Evolutionary conservation across 1,284 basidiomycete species (phyloP).

Genomic region (Mycosarcoma mackinlayi): DNA sequence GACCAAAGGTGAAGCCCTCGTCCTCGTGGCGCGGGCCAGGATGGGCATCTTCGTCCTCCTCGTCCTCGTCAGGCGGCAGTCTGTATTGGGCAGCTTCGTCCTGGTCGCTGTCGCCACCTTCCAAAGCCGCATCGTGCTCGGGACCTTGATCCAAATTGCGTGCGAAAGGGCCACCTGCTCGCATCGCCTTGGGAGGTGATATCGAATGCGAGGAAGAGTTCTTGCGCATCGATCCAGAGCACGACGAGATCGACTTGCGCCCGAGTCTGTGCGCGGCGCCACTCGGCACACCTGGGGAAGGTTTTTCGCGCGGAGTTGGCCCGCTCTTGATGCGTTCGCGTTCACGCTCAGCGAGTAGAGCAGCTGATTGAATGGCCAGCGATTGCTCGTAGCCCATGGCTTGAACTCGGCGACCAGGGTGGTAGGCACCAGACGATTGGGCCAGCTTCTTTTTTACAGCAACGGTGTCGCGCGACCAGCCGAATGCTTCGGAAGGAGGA

Average conservation of each 20-base stretch:
- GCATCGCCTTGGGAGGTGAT: conserved; percentile 31
- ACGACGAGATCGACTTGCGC: conserved; percentile 51
- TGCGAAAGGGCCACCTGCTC: conserved; percentile 35
- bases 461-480: conserved; percentile 42
- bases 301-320: conserved; percentile 25
- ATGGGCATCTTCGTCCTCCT: conserved; percentile 30
- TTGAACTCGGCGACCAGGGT: conserved; percentile 41
- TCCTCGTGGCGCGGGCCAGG: conserved; percentile 39
- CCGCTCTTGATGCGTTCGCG: conserved; percentile 29
- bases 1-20: conserved; percentile 33
- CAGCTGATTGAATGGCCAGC: conserved; percentile 43
- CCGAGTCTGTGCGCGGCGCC: conserved; percentile 44
- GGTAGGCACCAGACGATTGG: conserved; percentile 32
- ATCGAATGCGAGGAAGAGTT: conserved; percentile 26
- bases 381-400: conserved; percentile 43
- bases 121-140: conserved; percentile 34
- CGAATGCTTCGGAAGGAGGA: conserved; percentile 28
- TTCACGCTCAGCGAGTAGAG: conserved; percentile 41
- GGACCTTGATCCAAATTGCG: conserved; percentile 35
- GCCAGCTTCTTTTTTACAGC: conserved; percentile 48
- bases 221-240: conserved; percentile 43
- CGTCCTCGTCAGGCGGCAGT: conserved; percentile 24
- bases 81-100: conserved; percentile 21
- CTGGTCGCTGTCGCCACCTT: conserved; percentile 38
- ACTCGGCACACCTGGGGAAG: conserved; percentile 35